Conservation (phyloP, 345 rosid species). For the Hibiscus trionum region DNA sequence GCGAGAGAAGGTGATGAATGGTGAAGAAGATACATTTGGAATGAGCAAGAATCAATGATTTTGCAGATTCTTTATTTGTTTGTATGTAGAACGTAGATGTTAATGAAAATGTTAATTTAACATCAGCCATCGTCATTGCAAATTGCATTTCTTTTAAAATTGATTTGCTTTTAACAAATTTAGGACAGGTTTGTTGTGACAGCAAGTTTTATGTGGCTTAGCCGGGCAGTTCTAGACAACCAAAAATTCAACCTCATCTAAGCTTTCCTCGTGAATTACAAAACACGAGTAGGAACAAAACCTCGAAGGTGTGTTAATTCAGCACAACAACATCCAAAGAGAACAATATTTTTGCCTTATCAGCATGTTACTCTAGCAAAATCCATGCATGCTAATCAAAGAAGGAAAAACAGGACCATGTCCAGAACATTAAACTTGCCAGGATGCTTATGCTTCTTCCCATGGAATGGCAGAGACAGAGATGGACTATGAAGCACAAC, state of each 20-base stretch:
- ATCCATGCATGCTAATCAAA: no score
- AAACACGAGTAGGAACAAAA: slow-evolving; percentile 19
- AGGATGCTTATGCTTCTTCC: no score
- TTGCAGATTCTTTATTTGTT: background rate
- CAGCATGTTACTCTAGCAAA: no score
- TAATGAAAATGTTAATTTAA: background rate
- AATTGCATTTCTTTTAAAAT: background rate
- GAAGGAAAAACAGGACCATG: no score
- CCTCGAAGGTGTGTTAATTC: no score
- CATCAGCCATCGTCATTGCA: background rate
- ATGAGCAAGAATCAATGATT: slow-evolving; percentile 36
- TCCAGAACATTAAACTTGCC: no score
- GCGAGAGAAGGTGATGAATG: slow-evolving; percentile 56
- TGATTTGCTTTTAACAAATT: no score
- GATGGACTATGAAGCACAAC: no score
- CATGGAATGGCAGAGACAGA: no score
- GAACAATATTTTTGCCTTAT: no score
- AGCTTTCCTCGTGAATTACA: slow-evolving; percentile 44
- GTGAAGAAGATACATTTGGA: slow-evolving; percentile 81
- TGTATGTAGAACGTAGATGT: background rate
- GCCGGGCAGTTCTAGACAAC: slow-evolving; percentile 21
- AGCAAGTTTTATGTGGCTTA: background rate
- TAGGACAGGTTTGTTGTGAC: background rate
- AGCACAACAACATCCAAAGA: no score
- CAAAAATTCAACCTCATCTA: slow-evolving; percentile 54